Base-by-base conservation (phyloP, 2,329 filamentous ascomycete genomes). In the Cytospora leucostoma region DNA sequence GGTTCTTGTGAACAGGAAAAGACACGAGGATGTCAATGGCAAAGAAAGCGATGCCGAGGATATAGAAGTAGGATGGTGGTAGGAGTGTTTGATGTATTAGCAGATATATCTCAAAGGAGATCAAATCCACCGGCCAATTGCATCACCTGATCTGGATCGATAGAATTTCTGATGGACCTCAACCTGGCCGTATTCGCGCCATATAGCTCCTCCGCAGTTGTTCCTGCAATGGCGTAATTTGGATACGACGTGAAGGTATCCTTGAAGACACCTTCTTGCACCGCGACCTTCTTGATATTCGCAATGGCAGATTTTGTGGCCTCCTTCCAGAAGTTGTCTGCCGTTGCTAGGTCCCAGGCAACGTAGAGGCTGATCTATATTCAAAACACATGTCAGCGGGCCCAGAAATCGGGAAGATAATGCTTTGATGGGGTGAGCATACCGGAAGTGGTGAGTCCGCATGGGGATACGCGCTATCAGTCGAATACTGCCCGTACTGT, bases 391-490 rank as follows among this genome's bases (percentile, higher is more conserved):
- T 12, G 15, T 6, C 3, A 12, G 15, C 8, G 54, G 38, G n/a
- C 8, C 4, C n/a, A 8, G 7, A 15, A 6, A 2, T 2, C 1
- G 7, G 1, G 10, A 11, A 21, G 13, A 15, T 7, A 6, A 11
- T 15, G 34, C 3, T 12, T 19, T 4, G 17, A 0, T 17, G 17
- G 2, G 13, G 1, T 13, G 4, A 11, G 54, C 64, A 34, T 66
- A 71, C 70, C 38, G 68, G 69, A 12, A 71, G 61, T 8, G 68
- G 67, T 0, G 72, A 74, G 12, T 70, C 67, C 4, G 62, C 56
- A 17, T 75, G 73, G 0, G 73, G 73, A 56, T 67, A 74, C 1
- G 72, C 73, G 11, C 71, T 71, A 6, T 73, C 71, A 0, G 70
- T 73, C 1, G 71, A 68, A 51, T 73, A 66, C 52, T 68, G 21